Evolutionary conservation across 2,329 filamentous ascomycete genomes (phyloP).

Genomic region (Ascochyta viciae-villosae): DNA sequence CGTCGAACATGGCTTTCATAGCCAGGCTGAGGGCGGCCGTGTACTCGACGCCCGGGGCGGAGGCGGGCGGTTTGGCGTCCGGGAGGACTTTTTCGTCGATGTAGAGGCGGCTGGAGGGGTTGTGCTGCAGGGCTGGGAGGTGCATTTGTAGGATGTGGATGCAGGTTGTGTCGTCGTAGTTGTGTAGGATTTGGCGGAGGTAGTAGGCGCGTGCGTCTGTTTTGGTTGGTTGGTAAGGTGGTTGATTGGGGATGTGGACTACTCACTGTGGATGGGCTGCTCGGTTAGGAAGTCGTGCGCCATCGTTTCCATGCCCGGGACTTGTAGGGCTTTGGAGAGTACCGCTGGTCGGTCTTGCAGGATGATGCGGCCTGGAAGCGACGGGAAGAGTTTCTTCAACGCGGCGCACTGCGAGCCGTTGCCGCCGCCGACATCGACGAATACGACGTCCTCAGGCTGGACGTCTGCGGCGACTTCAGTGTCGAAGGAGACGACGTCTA

Average conservation of each 20-base stretch:
- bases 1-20: slow-evolving; percentile 1
- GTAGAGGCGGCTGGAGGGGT: background rate
- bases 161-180: slow-evolving; percentile 2
- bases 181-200: slow-evolving; percentile 11
- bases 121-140: slow-evolving; percentile 3
- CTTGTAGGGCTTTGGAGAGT: background rate
- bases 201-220: slow-evolving; percentile 13
- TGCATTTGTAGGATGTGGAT: slow-evolving; percentile 18
- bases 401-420: slow-evolving; percentile 13
- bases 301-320: slow-evolving; percentile 7
- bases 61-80: background rate
- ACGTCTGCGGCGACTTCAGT: background rate
- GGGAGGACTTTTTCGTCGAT: slow-evolving; percentile 7
- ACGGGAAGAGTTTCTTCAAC: background rate
- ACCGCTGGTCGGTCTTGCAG: slow-evolving; percentile 8
- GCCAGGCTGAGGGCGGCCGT: slow-evolving; percentile 1
- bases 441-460: background rate
- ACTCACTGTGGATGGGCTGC: slow-evolving; percentile 8
- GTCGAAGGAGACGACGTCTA: slow-evolving; percentile 6
- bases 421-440: slow-evolving; percentile 12
- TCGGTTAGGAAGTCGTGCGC: slow-evolving; percentile 6
- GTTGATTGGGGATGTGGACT: background rate
- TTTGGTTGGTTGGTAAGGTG: background rate
- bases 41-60: background rate
- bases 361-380: background rate